Conservation (phyloP, 352 stramenopile genomes). For the Globisporangium okanoganense region DNA sequence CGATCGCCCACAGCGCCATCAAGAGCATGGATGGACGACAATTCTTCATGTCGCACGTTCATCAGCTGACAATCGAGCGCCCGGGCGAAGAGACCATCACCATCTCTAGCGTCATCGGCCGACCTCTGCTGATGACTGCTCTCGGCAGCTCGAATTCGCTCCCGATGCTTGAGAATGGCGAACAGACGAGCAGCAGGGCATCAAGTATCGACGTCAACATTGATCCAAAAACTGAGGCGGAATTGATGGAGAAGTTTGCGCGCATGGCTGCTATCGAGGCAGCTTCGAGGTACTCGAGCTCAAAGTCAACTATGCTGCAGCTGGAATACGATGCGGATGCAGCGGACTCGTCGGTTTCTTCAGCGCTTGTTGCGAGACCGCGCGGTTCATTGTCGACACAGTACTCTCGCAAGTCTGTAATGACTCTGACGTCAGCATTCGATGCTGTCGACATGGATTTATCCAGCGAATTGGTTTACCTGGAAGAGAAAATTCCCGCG, state of each 20-base stretch:
- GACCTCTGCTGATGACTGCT: slow-evolving; percentile 50
- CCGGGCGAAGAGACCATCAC: slow-evolving; percentile 67
- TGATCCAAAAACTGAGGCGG: slow-evolving; percentile 43
- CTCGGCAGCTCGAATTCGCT: slow-evolving; percentile 24
- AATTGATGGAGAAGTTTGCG: slow-evolving; percentile 66
- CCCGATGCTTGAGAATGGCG: slow-evolving; percentile 46
- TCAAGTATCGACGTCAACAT: slow-evolving; percentile 27
- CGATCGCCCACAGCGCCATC: slow-evolving; percentile 56
- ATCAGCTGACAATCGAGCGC: slow-evolving; percentile 65
- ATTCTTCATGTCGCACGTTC: slow-evolving; percentile 62
- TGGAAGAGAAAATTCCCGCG: slow-evolving; percentile 14
- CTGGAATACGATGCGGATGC: slow-evolving; percentile 32
- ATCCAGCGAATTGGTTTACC: slow-evolving; percentile 21
- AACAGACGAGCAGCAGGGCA: slow-evolving; percentile 18
- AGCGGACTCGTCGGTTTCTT: slow-evolving; percentile 3
- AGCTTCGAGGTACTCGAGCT: slow-evolving; percentile 23
- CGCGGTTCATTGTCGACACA: slow-evolving; percentile 14
- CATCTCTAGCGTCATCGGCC: slow-evolving; percentile 73
- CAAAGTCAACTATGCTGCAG: slow-evolving; percentile 31
- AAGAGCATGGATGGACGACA: slow-evolving; percentile 58
- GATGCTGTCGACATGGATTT: slow-evolving; percentile 20
- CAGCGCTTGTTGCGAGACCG: slow-evolving; percentile 13
- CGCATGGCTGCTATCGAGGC: slow-evolving; percentile 49
- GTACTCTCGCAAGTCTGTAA: slow-evolving; percentile 19
- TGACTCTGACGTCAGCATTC: slow-evolving; percentile 22